phyloP scores from a whole-genome alignment of 2,329 filamentous ascomycete species.

The Didymosphaeria variabile region DNA sequence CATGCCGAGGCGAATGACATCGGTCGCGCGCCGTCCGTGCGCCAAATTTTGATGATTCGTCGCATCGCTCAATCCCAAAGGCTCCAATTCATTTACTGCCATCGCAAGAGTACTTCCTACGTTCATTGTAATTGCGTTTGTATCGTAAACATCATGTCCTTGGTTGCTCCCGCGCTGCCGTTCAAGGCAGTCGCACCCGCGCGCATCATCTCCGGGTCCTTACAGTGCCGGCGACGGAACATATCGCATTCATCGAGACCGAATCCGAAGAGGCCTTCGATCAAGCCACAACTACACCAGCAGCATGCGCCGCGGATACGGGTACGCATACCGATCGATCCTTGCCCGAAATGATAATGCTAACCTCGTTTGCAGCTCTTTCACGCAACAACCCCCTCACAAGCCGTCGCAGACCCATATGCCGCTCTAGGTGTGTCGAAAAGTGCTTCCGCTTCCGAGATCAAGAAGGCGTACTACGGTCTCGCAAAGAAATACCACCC shows the following conservation, averaged over 20 bases:
- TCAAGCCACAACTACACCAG: constrained; percentile 29
- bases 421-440: constrained; percentile 84
- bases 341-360: constrained; percentile 5
- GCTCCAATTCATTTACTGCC: constrained; percentile 8
- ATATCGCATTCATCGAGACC: constrained; percentile 39
- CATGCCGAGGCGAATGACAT: constrained; percentile 32
- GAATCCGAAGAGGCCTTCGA: constrained; percentile 37
- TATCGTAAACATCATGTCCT: constrained; percentile 40
- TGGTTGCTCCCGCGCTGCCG: constrained; percentile 43
- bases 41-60: constrained; percentile 27
- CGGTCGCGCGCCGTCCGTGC: constrained; percentile 24
- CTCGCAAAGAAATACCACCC: constrained; percentile 98
- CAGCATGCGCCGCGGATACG: constrained; percentile 40
- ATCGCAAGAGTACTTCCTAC: constrained; percentile 1
- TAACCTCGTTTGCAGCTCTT: constrained; percentile 42
- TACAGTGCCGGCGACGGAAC: constrained; percentile 42
- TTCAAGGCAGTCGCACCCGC: constrained; percentile 43
- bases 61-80: constrained; percentile 6
- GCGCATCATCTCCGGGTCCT: constrained; percentile 42
- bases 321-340: constrained; percentile 28
- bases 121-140: constrained; percentile 21
- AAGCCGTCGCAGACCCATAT: constrained; percentile 81
- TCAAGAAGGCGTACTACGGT: constrained; percentile 98
- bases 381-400: constrained; percentile 63
- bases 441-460: constrained; percentile 81